A percentile compares a stretch with the other conserved stretches of the same genome.
Conservation (phyloP, 2,329 filamentous ascomycete species). For the Lasiodiplodia hormozganensis region DNA sequence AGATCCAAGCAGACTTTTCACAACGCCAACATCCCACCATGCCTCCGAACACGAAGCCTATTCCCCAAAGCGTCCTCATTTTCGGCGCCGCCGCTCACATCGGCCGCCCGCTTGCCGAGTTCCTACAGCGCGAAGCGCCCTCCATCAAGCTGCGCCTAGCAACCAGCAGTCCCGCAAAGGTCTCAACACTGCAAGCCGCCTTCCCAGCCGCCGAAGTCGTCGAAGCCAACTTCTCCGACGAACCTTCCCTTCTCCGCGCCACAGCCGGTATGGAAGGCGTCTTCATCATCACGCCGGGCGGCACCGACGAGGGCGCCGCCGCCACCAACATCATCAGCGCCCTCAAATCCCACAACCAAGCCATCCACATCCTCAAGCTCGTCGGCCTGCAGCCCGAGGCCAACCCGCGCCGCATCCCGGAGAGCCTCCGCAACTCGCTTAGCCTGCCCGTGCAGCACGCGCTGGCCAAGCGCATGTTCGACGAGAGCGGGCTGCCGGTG, state of each 20-base stretch:
- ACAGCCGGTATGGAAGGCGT: not conserved
- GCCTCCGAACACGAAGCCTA: not conserved
- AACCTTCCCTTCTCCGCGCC: not conserved
- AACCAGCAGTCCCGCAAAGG: not conserved
- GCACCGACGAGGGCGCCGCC: not conserved
- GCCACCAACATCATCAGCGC: not conserved
- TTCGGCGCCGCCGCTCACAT: not conserved
- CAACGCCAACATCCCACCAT: not conserved
- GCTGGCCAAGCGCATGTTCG: not conserved
- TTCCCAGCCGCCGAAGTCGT: not conserved
- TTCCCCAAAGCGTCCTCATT: not conserved
- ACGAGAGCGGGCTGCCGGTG: not conserved
- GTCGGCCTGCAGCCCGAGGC: slow-evolving; percentile 4
- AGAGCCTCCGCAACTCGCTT: not conserved
- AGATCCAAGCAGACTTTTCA: too few relatives aligned
- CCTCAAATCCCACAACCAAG: not conserved
- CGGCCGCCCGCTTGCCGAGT: not conserved
- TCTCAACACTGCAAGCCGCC: not conserved
- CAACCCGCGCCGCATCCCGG: slow-evolving; percentile 1
- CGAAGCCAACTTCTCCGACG: not conserved
- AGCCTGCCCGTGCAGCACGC: slow-evolving; percentile 6
- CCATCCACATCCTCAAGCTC: slow-evolving; percentile 5
- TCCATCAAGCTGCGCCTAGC: slow-evolving; percentile 1
- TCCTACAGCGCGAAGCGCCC: not conserved
- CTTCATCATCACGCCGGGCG: not conserved